These are phyloP conservation scores for Yamadazyma taylorii DNA, from an alignment of 1,139 yeast species.

Conservation along the genomic window DNA sequence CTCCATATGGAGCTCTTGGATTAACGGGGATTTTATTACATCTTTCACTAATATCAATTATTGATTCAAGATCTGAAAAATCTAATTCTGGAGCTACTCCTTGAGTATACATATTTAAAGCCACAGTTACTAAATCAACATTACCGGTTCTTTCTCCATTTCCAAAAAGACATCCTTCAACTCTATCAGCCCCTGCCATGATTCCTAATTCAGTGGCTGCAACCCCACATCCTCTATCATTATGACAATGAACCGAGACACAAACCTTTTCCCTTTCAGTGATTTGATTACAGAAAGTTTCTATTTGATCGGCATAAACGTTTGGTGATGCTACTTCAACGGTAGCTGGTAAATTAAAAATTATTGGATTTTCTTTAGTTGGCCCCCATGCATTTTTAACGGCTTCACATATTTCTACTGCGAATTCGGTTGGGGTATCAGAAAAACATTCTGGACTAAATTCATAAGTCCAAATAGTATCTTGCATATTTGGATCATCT, in stretches of 20 bases:
- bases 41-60: constrained; percentile 85
- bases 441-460: constrained; percentile 95
- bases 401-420: constrained; percentile 89
- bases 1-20: constrained; percentile 95
- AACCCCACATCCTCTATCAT: constrained; percentile 97
- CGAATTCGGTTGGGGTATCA: constrained; percentile 83
- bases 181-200: constrained; percentile 96
- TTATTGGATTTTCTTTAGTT: constrained; percentile 75
- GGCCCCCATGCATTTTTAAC: constrained; percentile 95
- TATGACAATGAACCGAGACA: constrained; percentile 92
- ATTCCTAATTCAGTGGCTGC: constrained; percentile 96
- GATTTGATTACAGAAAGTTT: constrained; percentile 78
- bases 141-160: constrained; percentile 99
- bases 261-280: constrained; percentile 82
- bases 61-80: constrained; percentile 77
- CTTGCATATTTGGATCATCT: constrained; percentile 73
- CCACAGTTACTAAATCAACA: constrained; percentile 91
- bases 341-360: constrained; percentile 97
- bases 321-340: constrained; percentile 95
- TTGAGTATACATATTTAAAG: constrained; percentile 90
- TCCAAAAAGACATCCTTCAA: constrained; percentile 96
- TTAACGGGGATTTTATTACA: constrained; percentile 95
- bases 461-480: constrained; percentile 85
- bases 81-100: constrained; percentile 87
- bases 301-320: constrained; percentile 94